Evolutionary conservation across 441 rosid species (phyloP).

Genomic region (Raphanus hybrid): DNA sequence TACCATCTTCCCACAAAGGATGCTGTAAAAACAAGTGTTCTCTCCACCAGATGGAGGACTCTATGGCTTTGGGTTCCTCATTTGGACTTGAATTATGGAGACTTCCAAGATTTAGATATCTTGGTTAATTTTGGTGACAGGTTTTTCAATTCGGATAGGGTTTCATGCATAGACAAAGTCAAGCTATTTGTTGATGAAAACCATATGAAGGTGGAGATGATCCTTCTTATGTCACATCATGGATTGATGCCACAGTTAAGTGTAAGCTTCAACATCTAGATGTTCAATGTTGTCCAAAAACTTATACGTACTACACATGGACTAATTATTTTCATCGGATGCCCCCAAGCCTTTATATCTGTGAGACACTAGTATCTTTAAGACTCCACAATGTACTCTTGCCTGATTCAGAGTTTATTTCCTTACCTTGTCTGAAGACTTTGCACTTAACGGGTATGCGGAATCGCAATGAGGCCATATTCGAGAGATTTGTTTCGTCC

Average conservation of each 20-base stretch:
- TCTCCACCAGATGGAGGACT: conserved; percentile 1
- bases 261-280: not conserved
- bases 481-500: conserved; percentile 16
- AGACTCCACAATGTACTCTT: not conserved
- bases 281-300: not conserved
- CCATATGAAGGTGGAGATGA: not conserved
- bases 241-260: conserved; percentile 1
- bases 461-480: not conserved
- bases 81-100: not conserved
- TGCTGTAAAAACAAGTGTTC: not conserved
- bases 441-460: not conserved
- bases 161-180: not conserved
- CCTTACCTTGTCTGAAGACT: conserved; percentile 18
- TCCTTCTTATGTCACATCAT: not conserved
- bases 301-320: too few species aligned
- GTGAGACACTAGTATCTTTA: not conserved
- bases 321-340: not conserved
- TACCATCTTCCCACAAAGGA: conserved; percentile 2
- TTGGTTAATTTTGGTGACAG: not conserved
- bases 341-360: not conserved
- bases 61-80: conserved; percentile 1
- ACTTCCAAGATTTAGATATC: not conserved
- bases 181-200: not conserved
- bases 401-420: not conserved
- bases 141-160: not conserved